Evolutionary conservation across 768 basidiomycete species (phyloP).

Genomic region (Royoungia palumana): DNA sequence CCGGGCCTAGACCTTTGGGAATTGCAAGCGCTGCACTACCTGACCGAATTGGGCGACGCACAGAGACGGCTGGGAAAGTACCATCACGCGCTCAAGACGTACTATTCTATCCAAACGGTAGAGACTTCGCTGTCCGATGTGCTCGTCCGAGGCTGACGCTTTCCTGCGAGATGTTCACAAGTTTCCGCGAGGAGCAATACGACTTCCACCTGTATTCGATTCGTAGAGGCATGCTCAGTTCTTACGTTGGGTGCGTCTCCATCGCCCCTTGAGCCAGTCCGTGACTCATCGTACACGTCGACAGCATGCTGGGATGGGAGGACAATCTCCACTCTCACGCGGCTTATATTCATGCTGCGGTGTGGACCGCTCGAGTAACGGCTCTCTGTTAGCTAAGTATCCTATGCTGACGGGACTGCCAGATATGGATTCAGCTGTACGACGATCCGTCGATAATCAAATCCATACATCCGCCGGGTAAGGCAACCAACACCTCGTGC

Average conservation of each 20-base stretch:
- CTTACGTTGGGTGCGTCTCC: slow-evolving; percentile 73
- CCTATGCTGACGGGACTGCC: slow-evolving; percentile 10
- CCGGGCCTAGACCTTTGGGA: slow-evolving; percentile 85
- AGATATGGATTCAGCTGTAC: slow-evolving; percentile 74
- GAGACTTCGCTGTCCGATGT: slow-evolving; percentile 12
- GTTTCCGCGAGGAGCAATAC: slow-evolving; percentile 92
- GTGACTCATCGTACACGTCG: slow-evolving; percentile 1
- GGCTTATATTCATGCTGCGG: slow-evolving; percentile 67
- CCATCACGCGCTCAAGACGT: slow-evolving; percentile 82
- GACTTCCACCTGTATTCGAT: slow-evolving; percentile 97
- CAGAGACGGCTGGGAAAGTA: slow-evolving; percentile 62
- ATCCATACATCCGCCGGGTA: slow-evolving; percentile 36
- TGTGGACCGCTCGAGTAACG: slow-evolving; percentile 65
- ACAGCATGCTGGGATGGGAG: slow-evolving; percentile 78
- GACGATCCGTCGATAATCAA: slow-evolving; percentile 67
- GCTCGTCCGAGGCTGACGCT: slow-evolving; percentile 5
- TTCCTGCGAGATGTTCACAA: slow-evolving; percentile 63
- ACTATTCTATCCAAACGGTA: slow-evolving; percentile 72
- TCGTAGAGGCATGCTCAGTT: slow-evolving; percentile 81
- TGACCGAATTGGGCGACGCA: slow-evolving; percentile 77
- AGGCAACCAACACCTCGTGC: slow-evolving; percentile 19
- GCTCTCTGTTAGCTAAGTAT: slow-evolving; percentile 4
- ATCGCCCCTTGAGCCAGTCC: not conserved
- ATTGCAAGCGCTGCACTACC: slow-evolving; percentile 90
- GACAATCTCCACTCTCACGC: slow-evolving; percentile 76